phyloP scores from a whole-genome alignment of 2,329 filamentous ascomycete genomes.

The Alternaria triticina region DNA sequence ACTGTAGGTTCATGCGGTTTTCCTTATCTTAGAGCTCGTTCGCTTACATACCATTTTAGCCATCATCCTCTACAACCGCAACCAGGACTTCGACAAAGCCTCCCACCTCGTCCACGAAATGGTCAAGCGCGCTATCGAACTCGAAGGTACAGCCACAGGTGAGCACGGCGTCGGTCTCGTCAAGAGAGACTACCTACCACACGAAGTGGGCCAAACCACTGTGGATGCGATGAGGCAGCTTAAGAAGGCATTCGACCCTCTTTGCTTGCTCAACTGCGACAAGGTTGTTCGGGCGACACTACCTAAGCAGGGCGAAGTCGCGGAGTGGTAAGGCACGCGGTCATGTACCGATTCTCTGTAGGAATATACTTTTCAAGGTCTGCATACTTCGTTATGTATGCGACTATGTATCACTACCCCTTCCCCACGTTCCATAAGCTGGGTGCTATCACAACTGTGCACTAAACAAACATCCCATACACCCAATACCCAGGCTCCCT shows the following conservation, averaged over 20 bases:
- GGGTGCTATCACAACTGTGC: not conserved
- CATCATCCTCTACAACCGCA: slow-evolving; percentile 67
- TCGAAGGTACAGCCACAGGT: slow-evolving; percentile 85
- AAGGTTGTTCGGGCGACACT: slow-evolving; percentile 66
- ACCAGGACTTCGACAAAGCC: slow-evolving; percentile 69
- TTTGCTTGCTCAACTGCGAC: slow-evolving; percentile 70
- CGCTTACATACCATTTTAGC: slow-evolving; percentile 46
- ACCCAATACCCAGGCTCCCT: slow-evolving; percentile 29
- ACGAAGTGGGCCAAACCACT: slow-evolving; percentile 75
- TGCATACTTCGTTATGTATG: not conserved
- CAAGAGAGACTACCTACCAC: slow-evolving; percentile 81
- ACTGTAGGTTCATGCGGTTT: slow-evolving; percentile 55
- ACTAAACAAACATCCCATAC: slow-evolving; percentile 27
- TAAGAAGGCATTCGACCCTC: slow-evolving; percentile 80
- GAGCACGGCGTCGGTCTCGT: slow-evolving; percentile 85
- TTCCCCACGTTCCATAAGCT: too few species aligned
- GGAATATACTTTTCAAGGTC: not conserved
- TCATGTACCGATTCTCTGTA: not conserved
- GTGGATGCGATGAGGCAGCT: slow-evolving; percentile 87
- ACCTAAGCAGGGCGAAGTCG: slow-evolving; percentile 57
- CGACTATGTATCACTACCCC: not conserved
- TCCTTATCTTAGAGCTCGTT: not conserved
- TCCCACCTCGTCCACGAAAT: slow-evolving; percentile 79
- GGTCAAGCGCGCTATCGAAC: slow-evolving; percentile 83
- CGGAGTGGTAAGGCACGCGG: slow-evolving; percentile 48